Evolutionary conservation across 176 grass and related monocot species (phyloP).

Genomic region (Luzula sylvatica): DNA sequence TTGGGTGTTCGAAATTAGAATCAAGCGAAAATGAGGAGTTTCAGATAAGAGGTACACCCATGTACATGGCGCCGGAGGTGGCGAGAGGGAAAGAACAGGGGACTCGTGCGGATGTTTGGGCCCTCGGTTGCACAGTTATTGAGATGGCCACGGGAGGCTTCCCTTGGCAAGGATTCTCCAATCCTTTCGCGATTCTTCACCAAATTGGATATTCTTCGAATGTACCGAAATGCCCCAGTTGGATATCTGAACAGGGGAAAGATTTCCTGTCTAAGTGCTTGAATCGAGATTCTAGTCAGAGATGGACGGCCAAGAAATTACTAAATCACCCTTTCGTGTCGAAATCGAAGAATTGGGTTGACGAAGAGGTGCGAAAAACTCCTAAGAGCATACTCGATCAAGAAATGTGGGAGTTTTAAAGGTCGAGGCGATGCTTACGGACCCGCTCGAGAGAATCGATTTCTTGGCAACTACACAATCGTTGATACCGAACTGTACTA

Average conservation of each 20-base stretch:
- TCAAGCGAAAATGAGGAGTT: neutral
- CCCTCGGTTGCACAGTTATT: slow-evolving; percentile 33
- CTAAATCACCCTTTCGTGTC: slow-evolving; percentile 17
- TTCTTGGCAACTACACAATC: neutral
- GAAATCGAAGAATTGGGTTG: neutral
- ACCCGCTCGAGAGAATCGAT: slow-evolving; percentile 4
- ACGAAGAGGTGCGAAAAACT: neutral
- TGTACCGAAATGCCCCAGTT: slow-evolving; percentile 15
- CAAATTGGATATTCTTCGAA: slow-evolving; percentile 28
- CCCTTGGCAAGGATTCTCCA: slow-evolving; percentile 15
- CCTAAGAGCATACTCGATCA: slow-evolving; percentile 47
- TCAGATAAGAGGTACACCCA: slow-evolving; percentile 13
- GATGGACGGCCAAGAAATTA: slow-evolving; percentile 27
- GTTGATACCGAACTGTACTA: no score
- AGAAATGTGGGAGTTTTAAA: slow-evolving; percentile 35
- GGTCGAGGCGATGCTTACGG: slow-evolving; percentile 26
- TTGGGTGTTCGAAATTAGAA: slow-evolving; percentile 44
- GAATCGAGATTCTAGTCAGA: no score
- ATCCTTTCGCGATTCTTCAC: slow-evolving; percentile 24
- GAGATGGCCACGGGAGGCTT: slow-evolving; percentile 21
- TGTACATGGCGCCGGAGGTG: no score
- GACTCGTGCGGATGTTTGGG: slow-evolving; percentile 22
- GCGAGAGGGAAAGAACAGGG: slow-evolving; percentile 34
- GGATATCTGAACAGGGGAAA: slow-evolving; percentile 27
- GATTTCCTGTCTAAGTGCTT: slow-evolving; percentile 30